Percentiles rank a stretch among this genome's conserved stretches.
These are phyloP conservation scores for Cicer judaicum DNA, from an alignment of 306 rosid species.

Conservation along the genomic window DNA sequence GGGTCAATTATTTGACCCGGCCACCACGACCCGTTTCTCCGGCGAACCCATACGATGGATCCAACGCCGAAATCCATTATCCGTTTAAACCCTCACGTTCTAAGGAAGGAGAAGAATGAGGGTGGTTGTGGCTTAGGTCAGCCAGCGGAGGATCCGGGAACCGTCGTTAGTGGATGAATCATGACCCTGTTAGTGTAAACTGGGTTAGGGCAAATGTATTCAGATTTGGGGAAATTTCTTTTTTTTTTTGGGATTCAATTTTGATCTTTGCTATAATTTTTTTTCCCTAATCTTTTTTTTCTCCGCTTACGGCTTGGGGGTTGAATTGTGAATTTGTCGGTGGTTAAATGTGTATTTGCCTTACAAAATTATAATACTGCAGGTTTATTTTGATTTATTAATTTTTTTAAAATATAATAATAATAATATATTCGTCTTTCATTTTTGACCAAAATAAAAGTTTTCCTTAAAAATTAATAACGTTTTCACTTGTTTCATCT, in stretches of 20 bases:
- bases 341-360: not conserved
- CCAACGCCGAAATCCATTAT: conserved; percentile 49
- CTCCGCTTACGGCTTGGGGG: not conserved
- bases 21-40: conserved; percentile 65
- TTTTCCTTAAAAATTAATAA: too few relatives aligned
- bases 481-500: too few relatives aligned
- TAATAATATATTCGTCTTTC: too few relatives aligned
- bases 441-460: too few relatives aligned
- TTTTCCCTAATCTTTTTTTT: not conserved
- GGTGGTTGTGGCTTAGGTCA: conserved; percentile 13
- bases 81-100: not conserved
- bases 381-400: too few relatives aligned
- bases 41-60: conserved; percentile 59
- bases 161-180: conserved; percentile 41
- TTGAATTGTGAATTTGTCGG: not conserved
- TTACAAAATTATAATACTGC: not conserved
- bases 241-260: conserved; percentile 29
- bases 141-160: conserved; percentile 47
- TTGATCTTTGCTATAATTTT: conserved; percentile 4
- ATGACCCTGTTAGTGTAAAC: conserved; percentile 35
- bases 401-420: too few relatives aligned
- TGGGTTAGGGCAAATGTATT: conserved; percentile 52
- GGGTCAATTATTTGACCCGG: conserved; percentile 56
- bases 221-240: conserved; percentile 53
- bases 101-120: not conserved